phyloP scores from a whole-genome alignment of 345 rosid genomes.

The Passiflora organensis region DNA sequence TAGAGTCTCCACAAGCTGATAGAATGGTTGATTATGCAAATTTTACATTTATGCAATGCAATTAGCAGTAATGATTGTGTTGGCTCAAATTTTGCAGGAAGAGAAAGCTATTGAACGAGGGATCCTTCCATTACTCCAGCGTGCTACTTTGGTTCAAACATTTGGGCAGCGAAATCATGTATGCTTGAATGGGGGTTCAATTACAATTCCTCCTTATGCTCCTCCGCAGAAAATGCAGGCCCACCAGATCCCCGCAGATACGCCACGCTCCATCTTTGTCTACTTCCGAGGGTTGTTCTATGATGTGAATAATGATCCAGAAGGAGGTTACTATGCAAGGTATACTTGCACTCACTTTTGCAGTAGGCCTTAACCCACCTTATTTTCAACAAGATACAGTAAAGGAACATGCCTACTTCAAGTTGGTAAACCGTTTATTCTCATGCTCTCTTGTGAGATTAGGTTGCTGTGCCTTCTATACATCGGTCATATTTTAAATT shows the following conservation, averaged over 20 bases:
- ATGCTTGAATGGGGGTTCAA: conserved; percentile 82
- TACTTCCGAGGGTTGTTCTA: conserved; percentile 94
- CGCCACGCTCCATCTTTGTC: conserved; percentile 86
- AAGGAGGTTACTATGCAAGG: conserved; percentile 98
- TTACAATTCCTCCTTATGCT: conserved; percentile 93
- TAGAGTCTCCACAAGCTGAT: too few relatives aligned
- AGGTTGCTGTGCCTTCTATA: too few relatives aligned
- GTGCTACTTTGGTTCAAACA: conserved; percentile 89
- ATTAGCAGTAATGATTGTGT: too few relatives aligned
- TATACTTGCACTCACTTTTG: conserved; percentile 18
- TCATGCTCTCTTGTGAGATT: too few relatives aligned
- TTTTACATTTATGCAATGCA: neutral
- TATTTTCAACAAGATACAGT: too few relatives aligned
- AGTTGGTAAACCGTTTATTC: too few relatives aligned
- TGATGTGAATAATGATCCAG: conserved; percentile 91
- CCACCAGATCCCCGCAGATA: conserved; percentile 64
- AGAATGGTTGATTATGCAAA: neutral
- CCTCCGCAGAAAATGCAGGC: conserved; percentile 95
- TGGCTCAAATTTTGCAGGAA: conserved; percentile 40
- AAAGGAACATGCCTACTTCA: neutral
- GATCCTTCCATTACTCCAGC: conserved; percentile 68
- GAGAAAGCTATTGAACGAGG: conserved; percentile 93
- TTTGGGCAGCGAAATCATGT: conserved; percentile 95
- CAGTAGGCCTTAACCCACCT: neutral
- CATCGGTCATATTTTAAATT: too few relatives aligned